Base-by-base conservation (phyloP, 768 basidiomycete genomes). In the Tulasnella sp. region DNA sequence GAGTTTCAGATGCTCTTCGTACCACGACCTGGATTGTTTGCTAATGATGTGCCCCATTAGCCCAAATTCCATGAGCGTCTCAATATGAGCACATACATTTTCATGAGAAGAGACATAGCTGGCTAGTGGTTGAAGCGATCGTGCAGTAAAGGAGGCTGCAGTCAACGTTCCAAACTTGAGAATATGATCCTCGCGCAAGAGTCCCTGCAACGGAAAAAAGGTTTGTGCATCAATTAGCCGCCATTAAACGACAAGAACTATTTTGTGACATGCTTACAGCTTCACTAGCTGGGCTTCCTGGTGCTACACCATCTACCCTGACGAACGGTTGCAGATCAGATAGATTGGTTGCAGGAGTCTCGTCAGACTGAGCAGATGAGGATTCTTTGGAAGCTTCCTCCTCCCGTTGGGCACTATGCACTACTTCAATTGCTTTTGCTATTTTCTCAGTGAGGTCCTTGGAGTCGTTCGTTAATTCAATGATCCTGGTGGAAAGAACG, bases 391-490 rank as follows among this genome's bases (percentile, higher is more conserved):
- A n/a, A n/a, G 13, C 8, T 45, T 48, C 48, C 3, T 54, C 51
- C 22, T 55, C 35, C 37, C 48, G 49, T 22, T 32, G 53, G 1
- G 67, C 76, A 58, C 76, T 72, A 62, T 83, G 89, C 8, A 90
- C 76, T 1, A 64, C 67, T 62, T 90, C 77, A 39, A 98, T 63
- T 0, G 77, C 79, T 45, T 72, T 71, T 27, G 71, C 78, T 50
- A 95, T 77, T 40, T 74, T 71, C 56, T 80, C 72, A 68, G 78
- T 81, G 8, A 85, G 66, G 28, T 63, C 70, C 15, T 68, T 70
- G 53, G 82, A 69, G 61, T 98, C 92, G 59, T 91, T 95, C 52
- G 79, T 71, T 43, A 91, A 67, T 62, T 85, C 76, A 45, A 84
- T 79, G n/a, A 92, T 76, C 13, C 49, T 51, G n/a, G 10, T 10